Conservation (phyloP, 2,329 filamentous ascomycete species). For the Xylaria hypoxylon region DNA sequence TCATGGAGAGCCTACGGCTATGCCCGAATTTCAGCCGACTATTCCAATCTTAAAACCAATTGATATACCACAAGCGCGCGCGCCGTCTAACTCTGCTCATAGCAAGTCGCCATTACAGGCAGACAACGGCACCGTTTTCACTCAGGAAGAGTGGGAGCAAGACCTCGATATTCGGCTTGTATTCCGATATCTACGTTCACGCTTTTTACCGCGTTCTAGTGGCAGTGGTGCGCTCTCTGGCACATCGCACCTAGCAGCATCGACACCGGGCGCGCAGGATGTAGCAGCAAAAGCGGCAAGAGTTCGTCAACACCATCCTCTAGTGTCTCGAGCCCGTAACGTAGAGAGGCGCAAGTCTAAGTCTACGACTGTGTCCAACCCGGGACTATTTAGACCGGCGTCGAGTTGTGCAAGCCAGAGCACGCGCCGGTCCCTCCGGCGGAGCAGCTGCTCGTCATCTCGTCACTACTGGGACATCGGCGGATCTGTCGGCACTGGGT, state of each 20-base stretch:
- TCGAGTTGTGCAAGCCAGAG: conserved; percentile 90
- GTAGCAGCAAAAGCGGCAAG: conserved; percentile 81
- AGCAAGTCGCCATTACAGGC: conserved; percentile 36
- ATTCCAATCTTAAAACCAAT: conserved; percentile 56
- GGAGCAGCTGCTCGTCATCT: conserved; percentile 74
- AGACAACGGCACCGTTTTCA: conserved; percentile 56
- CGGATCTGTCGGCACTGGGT: conserved; percentile 80
- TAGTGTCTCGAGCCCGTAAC: conserved; percentile 73
- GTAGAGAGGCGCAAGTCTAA: conserved; percentile 69
- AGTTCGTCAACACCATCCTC: conserved; percentile 88
- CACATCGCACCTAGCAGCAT: conserved; percentile 61
- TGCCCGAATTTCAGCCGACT: conserved; percentile 63
- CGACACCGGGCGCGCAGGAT: conserved; percentile 68
- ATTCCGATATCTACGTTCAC: conserved; percentile 84
- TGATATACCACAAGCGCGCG: conserved; percentile 51
- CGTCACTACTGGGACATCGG: conserved; percentile 95
- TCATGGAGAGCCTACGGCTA: conserved; percentile 65
- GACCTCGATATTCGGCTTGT: conserved; percentile 92
- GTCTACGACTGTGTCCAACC: conserved; percentile 62
- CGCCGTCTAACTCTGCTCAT: conserved; percentile 34
- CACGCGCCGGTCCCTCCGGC: conserved; percentile 76
- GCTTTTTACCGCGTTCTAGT: conserved; percentile 70
- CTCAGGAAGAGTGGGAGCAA: conserved; percentile 90
- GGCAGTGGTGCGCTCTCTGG: conserved; percentile 58
- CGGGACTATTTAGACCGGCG: conserved; percentile 61